Evolutionary conservation across 441 rosid genomes (phyloP).

Genomic region (Croton laevigatus): DNA sequence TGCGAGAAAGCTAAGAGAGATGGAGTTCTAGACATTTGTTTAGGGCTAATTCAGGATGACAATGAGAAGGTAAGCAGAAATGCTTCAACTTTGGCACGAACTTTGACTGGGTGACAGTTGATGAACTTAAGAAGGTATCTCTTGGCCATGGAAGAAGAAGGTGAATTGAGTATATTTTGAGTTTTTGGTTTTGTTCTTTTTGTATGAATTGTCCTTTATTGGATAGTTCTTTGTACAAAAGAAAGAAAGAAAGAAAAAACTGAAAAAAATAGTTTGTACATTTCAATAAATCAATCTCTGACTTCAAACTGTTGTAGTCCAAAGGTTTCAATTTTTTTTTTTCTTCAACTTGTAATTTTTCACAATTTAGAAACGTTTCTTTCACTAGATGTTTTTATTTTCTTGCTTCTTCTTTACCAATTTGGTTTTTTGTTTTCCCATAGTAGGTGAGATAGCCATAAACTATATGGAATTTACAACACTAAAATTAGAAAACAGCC

Average conservation of each 20-base stretch:
- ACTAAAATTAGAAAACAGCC: neutral
- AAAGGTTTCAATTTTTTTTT: slow-evolving; percentile 31
- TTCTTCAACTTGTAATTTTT: slow-evolving; percentile 29
- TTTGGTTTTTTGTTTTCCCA: neutral
- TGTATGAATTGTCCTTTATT: slow-evolving; percentile 24
- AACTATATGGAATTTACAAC: slow-evolving; percentile 1
- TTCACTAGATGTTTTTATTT: neutral
- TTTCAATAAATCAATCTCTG: slow-evolving; percentile 39
- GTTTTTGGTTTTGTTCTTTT: slow-evolving; percentile 12
- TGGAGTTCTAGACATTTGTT: slow-evolving; percentile 65
- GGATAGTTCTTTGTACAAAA: slow-evolving; percentile 59
- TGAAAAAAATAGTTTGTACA: slow-evolving; percentile 40
- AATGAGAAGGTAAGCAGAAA: slow-evolving; percentile 78
- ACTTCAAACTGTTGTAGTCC: slow-evolving; percentile 26
- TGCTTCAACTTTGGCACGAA: slow-evolving; percentile 58
- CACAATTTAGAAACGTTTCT: slow-evolving; percentile 17
- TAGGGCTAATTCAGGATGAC: slow-evolving; percentile 60
- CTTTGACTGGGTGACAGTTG: slow-evolving; percentile 36
- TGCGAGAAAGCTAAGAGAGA: slow-evolving; percentile 42
- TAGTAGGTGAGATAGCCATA: neutral
- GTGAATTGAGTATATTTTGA: slow-evolving; percentile 31
- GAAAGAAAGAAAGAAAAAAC: slow-evolving; percentile 30
- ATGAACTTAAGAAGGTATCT: slow-evolving; percentile 31
- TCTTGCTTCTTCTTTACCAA: neutral
- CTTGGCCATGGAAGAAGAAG: slow-evolving; percentile 34